phyloP scores from a whole-genome alignment of 441 rosid species.

The Eutrema salsugineum region DNA sequence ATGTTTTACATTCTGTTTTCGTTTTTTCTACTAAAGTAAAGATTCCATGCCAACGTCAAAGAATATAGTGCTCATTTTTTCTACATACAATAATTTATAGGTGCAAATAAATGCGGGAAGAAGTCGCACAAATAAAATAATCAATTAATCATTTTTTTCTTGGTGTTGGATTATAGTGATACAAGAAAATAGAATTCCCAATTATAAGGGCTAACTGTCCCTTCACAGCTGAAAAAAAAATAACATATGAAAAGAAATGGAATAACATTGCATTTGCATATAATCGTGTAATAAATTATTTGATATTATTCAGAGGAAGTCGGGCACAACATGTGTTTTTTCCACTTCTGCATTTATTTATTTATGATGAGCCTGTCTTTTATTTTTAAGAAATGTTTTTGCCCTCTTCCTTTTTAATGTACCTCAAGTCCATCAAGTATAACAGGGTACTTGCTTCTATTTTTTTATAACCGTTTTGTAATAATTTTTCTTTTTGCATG shows the following conservation, averaged over 20 bases:
- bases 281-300: background rate
- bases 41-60: too few relatives aligned
- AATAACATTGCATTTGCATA: background rate
- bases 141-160: background rate
- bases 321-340: conserved; percentile 11
- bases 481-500: background rate
- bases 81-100: too few relatives aligned
- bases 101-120: background rate
- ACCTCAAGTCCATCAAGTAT: background rate
- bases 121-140: background rate
- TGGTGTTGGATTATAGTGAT: background rate
- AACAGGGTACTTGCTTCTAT: background rate
- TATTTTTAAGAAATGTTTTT: too few relatives aligned
- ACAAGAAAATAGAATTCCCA: background rate
- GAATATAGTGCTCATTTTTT: too few relatives aligned
- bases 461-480: background rate
- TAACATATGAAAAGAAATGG: background rate
- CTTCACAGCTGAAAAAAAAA: background rate
- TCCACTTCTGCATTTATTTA: conserved; percentile 16
- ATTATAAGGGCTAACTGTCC: background rate
- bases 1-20: too few relatives aligned
- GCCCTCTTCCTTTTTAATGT: background rate
- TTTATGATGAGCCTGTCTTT: conserved; percentile 19
- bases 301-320: background rate
- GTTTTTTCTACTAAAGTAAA: too few relatives aligned